phyloP scores from a whole-genome alignment of 2,329 filamentous ascomycete species.

The Aureobasidium sp. region DNA sequence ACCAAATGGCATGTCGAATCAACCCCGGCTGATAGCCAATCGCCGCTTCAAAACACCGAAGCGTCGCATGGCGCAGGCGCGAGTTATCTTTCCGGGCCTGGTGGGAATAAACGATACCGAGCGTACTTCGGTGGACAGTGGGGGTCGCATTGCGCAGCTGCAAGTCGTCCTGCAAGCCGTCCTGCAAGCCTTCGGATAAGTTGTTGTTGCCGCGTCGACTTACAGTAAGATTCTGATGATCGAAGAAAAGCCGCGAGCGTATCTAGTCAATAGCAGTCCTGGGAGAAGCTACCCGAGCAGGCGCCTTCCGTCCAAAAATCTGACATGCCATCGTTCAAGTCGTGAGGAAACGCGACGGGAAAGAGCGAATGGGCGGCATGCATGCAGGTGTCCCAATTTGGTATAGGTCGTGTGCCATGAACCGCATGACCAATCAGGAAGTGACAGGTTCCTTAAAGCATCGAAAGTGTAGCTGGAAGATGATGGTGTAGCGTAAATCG shows the following conservation, averaged over 20 bases:
- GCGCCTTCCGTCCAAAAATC: background rate
- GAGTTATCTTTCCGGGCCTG: no score
- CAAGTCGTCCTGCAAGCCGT: background rate
- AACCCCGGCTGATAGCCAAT: background rate
- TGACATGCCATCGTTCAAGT: background rate
- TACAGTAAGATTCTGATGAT: background rate
- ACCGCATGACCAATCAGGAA: background rate
- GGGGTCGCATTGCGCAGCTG: background rate
- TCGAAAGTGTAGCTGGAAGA: background rate
- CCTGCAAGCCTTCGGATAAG: background rate
- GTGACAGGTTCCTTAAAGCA: background rate
- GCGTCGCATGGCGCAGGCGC: no score
- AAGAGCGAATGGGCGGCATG: background rate
- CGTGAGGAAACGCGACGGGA: background rate
- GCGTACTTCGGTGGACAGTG: no score
- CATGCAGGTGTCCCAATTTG: background rate
- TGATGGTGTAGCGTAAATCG: background rate
- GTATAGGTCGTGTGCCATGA: background rate
- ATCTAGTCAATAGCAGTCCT: background rate
- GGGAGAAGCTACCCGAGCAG: background rate
- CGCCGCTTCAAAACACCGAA: no score
- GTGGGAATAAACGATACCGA: no score
- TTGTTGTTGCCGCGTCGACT: background rate
- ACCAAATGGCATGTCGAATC: background rate
- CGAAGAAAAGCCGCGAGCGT: background rate